Base-by-base conservation (phyloP, 2,329 filamentous ascomycete genomes). In the Grosmannia serpens region DNA sequence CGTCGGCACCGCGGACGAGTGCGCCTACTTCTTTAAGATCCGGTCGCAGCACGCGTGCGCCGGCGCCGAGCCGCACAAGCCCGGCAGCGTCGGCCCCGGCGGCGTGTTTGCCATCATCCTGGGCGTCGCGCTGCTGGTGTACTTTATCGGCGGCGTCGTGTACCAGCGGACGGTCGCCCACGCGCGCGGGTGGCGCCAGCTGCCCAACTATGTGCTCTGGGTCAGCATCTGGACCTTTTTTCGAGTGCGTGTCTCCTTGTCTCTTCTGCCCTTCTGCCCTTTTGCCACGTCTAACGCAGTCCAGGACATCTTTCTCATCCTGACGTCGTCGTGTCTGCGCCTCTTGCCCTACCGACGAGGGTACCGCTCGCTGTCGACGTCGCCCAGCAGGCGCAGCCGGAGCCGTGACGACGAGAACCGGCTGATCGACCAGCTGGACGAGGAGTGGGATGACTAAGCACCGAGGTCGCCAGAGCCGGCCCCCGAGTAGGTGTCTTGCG, bases 101-200 rank as follows among this genome's bases (percentile, higher is more conserved):
- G 73, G 90, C 76, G 71, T 99, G 15, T 99, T 99, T 69, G 88
- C 88, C 61, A 87, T 97, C 63, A 97, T 99, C 70, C 81, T 83
- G 64, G 76, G 79, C 60, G 80, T 84, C 60, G 88, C 91, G 11
- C 79, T 96, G 44, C 74, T 92, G 11, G 94, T 94, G 26, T 99
- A 99, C 72, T 77, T 96, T 58, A 81, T 95, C 44, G 94, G 94
- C 65, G 94, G 94, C 67, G 88, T 95, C 65, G 91, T 96, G 62
- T 99, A 97, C 76, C 92, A 96, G 72, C 84, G 94, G 60, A 95
- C 90, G 35, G 91, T 99, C 59, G 87, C 91, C 73, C 89, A 99
- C 70, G 91, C 95, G 66, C 82, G 94, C 62, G 94, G 94, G 53
- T 97, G 92, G 94, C 84, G 89, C 65, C 94, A 99, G 71, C 76